Percentiles rank a stretch among this genome's conserved stretches.
Conservation (phyloP, 257 asterid species). For the Solanum sejunctum region DNA sequence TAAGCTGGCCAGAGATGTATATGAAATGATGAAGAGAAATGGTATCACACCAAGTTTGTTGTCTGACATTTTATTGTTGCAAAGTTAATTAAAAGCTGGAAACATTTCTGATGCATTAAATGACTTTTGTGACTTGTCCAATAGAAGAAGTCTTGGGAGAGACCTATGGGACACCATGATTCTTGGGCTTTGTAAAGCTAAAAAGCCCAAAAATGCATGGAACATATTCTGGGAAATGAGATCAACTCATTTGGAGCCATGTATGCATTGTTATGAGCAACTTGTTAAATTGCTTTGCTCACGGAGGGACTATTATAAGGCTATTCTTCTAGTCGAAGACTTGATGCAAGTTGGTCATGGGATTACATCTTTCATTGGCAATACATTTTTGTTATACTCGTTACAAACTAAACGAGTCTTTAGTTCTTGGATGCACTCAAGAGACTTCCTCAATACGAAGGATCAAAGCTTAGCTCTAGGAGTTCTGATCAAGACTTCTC, state of each 20-base stretch:
- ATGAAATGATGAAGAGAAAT: no score
- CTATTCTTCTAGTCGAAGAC: constrained; percentile 45
- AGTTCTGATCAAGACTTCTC: constrained; percentile 53
- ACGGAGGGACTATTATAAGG: constrained; percentile 20
- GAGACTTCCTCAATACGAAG: constrained; percentile 17
- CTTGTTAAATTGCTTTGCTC: constrained; percentile 51
- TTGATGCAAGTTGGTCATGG: constrained; percentile 49
- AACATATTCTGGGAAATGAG: constrained; percentile 45
- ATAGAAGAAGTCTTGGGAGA: no score
- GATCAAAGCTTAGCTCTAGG: constrained; percentile 44
- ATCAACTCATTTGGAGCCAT: constrained; percentile 25
- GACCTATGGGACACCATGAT: no score
- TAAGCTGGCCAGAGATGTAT: no score
- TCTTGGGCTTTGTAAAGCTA: no score
- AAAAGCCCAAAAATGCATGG: no score
- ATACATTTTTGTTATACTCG: constrained; percentile 55
- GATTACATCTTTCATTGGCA: constrained; percentile 67
- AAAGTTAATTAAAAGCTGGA: no score
- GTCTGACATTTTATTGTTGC: no score
- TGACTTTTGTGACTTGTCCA: no score
- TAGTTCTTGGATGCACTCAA: constrained; percentile 32
- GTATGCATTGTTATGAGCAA: constrained; percentile 63
- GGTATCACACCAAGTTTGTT: no score
- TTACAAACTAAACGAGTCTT: constrained; percentile 23
- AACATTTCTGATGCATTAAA: no score